phyloP scores from a whole-genome alignment of 768 basidiomycete genomes.

The Leccinellum albellum region DNA sequence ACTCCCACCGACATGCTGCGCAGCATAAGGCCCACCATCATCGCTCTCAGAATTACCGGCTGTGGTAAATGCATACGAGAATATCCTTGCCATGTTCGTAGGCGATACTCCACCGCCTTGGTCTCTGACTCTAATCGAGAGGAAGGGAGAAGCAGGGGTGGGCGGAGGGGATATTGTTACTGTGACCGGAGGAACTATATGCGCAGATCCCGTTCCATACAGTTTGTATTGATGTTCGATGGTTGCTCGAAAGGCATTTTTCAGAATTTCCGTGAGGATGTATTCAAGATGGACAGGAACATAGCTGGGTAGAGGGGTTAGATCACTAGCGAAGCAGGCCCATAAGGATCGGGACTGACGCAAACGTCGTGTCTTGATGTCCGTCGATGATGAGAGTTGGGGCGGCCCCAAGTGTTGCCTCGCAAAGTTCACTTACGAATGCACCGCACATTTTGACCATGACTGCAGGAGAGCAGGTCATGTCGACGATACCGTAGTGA shows the following conservation, averaged over 20 bases:
- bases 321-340: slow-evolving; percentile 3
- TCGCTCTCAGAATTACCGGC: slow-evolving; percentile 51
- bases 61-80: slow-evolving; percentile 91
- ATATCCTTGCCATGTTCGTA: slow-evolving; percentile 71
- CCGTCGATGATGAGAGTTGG: slow-evolving; percentile 73
- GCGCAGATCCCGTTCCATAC: slow-evolving; percentile 32
- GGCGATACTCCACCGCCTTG: slow-evolving; percentile 83
- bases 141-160: slow-evolving; percentile 38
- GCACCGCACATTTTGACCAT: slow-evolving; percentile 79
- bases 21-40: slow-evolving; percentile 72
- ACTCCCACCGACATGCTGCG: slow-evolving; percentile 70
- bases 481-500: slow-evolving; percentile 72
- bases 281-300: slow-evolving; percentile 90
- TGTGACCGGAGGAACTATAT: slow-evolving; percentile 54
- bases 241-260: slow-evolving; percentile 88
- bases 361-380: slow-evolving; percentile 63
- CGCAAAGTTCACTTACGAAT: slow-evolving; percentile 82
- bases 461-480: slow-evolving; percentile 61
- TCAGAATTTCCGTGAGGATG: slow-evolving; percentile 85
- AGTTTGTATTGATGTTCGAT: slow-evolving; percentile 65
- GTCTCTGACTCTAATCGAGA: slow-evolving; percentile 79
- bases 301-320: slow-evolving; percentile 47
- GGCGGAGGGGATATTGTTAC: slow-evolving; percentile 68
- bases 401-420: slow-evolving; percentile 73
- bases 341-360: slow-evolving; percentile 49